phyloP scores from a whole-genome alignment of 257 asterid genomes.

The Solanum neorickii region DNA sequence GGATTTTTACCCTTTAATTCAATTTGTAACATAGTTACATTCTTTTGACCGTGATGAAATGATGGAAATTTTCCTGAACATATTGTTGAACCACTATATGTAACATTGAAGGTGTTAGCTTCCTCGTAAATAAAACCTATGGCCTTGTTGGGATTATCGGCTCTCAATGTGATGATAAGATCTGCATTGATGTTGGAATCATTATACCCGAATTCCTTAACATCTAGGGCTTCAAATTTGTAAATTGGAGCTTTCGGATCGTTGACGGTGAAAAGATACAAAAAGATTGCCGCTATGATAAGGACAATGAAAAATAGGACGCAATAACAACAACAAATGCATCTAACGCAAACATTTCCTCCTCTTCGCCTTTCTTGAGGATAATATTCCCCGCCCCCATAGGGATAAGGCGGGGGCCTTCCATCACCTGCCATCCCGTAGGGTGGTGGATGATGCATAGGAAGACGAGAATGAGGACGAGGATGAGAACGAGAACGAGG shows the following conservation, averaged over 20 bases:
- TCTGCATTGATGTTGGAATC: constrained; percentile 28
- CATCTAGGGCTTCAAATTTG: constrained; percentile 13
- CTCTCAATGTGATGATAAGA: constrained; percentile 16
- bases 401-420: constrained; percentile 9
- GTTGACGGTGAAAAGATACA: constrained; percentile 8
- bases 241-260: constrained; percentile 33
- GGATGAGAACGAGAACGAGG: not conserved
- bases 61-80: constrained; percentile 37
- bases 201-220: constrained; percentile 20
- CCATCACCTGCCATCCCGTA: constrained; percentile 15
- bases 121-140: constrained; percentile 30
- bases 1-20: constrained; percentile 27
- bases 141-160: constrained; percentile 33
- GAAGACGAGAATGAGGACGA: not conserved
- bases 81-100: constrained; percentile 11
- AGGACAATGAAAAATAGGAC: constrained; percentile 20
- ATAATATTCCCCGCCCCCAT: constrained; percentile 5
- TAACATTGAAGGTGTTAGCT: constrained; percentile 12
- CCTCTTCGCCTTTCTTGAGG: not conserved
- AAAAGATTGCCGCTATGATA: not conserved
- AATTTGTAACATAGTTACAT: constrained; percentile 18
- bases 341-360: constrained; percentile 7
- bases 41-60: constrained; percentile 28
- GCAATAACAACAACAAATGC: constrained; percentile 44
- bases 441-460: constrained; percentile 12